Percentiles rank a stretch among this genome's conserved stretches.
These are phyloP conservation scores for Pichia californica DNA, from an alignment of 805 yeast species.

Conservation along the genomic window DNA sequence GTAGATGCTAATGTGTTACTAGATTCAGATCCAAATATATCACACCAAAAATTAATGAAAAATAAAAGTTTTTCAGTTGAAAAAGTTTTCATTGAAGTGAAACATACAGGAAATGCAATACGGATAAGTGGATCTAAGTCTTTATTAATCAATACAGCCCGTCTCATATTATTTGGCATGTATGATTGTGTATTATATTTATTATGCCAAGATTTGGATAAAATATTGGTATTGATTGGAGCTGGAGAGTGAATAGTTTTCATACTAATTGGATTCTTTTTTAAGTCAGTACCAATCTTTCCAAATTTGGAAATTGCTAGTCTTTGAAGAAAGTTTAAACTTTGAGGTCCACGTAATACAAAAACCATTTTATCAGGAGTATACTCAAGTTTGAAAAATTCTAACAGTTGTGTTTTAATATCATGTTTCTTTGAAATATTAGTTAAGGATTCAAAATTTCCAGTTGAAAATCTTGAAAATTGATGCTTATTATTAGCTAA, in stretches of 20 bases:
- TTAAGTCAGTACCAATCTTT: constrained; percentile 20
- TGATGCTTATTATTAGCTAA: constrained; percentile 43
- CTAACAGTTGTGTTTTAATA: constrained; percentile 30
- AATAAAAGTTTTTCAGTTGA: constrained; percentile 22
- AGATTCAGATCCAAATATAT: constrained; percentile 59
- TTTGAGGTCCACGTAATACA: constrained; percentile 61
- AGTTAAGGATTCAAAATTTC: constrained; percentile 46
- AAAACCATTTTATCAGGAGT: constrained; percentile 45
- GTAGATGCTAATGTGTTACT: constrained; percentile 40
- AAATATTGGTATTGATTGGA: constrained; percentile 6
- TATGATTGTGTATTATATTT: constrained; percentile 22
- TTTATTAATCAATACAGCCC: constrained; percentile 33
- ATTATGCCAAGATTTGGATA: constrained; percentile 18
- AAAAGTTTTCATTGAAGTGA: constrained; percentile 5
- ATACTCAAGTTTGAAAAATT: constrained; percentile 39
- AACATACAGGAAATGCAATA: constrained; percentile 33
- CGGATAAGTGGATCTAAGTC: constrained; percentile 33
- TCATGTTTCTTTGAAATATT: constrained; percentile 29
- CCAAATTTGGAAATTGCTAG: constrained; percentile 40
- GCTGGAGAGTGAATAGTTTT: neutral
- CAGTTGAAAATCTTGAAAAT: constrained; percentile 61
- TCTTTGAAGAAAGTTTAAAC: constrained; percentile 50
- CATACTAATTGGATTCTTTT: neutral
- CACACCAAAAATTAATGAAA: constrained; percentile 43
- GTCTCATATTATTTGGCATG: constrained; percentile 14